A percentile compares a stretch with the other conserved stretches of the same genome.
Conservation (phyloP, 306 rosid species). For the Cercis canadensis region DNA sequence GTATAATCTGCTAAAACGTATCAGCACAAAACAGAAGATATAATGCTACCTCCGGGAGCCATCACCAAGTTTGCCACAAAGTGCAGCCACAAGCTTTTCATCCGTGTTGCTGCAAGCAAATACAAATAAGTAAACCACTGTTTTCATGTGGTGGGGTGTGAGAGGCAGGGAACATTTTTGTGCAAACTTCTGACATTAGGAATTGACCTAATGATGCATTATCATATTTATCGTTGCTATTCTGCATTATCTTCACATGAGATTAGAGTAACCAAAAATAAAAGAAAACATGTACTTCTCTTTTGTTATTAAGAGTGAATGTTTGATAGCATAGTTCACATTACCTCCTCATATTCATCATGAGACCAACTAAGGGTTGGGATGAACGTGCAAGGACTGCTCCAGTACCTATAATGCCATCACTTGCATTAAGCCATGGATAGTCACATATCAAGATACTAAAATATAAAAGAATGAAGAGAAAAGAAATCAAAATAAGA, state of each 20-base stretch:
- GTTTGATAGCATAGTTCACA: constrained; percentile 36
- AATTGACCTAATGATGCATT: background rate
- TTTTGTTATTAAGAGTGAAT: constrained; percentile 6
- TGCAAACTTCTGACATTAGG: constrained; percentile 22
- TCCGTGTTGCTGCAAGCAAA: constrained; percentile 74
- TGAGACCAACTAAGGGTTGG: constrained; percentile 95
- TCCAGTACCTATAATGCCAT: constrained; percentile 70
- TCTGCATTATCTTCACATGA: background rate
- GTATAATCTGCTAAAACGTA: constrained; percentile 1
- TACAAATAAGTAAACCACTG: constrained; percentile 21
- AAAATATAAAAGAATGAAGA: constrained; percentile 34
- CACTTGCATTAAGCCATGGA: constrained; percentile 34
- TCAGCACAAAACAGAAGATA: background rate
- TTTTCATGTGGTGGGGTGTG: background rate
- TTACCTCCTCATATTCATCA: constrained; percentile 99
- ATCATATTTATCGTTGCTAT: background rate
- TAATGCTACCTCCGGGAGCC: constrained; percentile 63
- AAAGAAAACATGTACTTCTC: background rate
- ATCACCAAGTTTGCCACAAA: constrained; percentile 64
- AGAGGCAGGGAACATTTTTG: background rate
- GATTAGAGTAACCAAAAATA: background rate
- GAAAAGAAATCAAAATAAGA: constrained; percentile 28
- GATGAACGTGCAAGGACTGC: constrained; percentile 99
- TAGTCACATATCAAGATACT: constrained; percentile 25
- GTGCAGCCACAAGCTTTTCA: constrained; percentile 94